Base-by-base conservation (phyloP, 805 yeast genomes). In the Metschnikowia reukaufii region DNA sequence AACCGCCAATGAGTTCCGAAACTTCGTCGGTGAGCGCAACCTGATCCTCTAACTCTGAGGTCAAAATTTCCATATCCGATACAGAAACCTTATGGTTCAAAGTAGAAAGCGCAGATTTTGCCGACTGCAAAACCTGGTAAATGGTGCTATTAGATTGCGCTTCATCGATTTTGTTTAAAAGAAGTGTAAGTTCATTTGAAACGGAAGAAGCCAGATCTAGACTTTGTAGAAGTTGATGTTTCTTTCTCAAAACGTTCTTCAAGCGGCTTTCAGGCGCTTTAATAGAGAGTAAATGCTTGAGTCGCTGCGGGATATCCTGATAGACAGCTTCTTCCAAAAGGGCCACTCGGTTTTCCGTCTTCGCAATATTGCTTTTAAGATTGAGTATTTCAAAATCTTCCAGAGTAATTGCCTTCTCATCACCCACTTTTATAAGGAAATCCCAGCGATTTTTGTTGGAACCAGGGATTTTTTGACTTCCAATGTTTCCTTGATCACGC, bases 101-200 rank as follows among this genome's bases (percentile, higher is more conserved):
- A 17, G 52, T 50, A 15, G 59, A 48, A 48, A 72, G 61, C 5
- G 61, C 58, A 2, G 47, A 43, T 4, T 66, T 46, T 13, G 73
- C 62, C 6, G 58, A 51, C 16, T 55, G 50, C 45, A 72, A 54
- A 13, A 67, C 63, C 15, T 57, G 51, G 41, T 56, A 58, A 4
- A 68, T 45, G 16, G 53, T 50, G 1, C 54, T 47, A 47, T 70
- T 71, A 15, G 61, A 45, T 23, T 56, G 57, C 2, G 74, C 68
- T 13, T 72, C 72, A 50, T 71, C 62, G 15, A 72, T 69, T 50
- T 68, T 68, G 20, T 51, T 40, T 27, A 70, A 42, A 2, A 70
- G 54, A 13, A 49, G 36, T 1, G 45, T 45, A 30, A 72, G 52
- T 36, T 68, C 65, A 15, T 44, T 41, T 16, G 55, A 54, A 3